Percentiles rank a stretch among this genome's conserved stretches.
These are phyloP conservation scores for Claviceps lovelessii DNA, from an alignment of 2,329 filamentous ascomycete genomes.

Conservation along the genomic window DNA sequence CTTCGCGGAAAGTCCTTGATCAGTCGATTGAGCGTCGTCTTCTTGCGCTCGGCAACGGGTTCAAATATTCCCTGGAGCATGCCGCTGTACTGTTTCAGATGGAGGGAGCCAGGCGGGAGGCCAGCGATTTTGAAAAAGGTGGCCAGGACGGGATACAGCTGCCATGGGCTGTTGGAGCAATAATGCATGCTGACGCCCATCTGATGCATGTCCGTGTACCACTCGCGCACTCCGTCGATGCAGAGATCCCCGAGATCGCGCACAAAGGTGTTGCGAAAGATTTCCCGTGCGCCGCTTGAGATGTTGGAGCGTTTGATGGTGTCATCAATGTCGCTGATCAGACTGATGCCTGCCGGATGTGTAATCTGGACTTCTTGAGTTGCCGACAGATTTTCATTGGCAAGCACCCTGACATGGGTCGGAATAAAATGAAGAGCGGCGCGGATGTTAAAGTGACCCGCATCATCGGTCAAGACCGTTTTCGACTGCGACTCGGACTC, in stretches of 20 bases:
- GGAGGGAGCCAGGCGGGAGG: slow-evolving; percentile 76
- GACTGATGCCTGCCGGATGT: slow-evolving; percentile 64
- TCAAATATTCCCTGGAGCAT: slow-evolving; percentile 98
- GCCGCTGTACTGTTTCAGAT: slow-evolving; percentile 89
- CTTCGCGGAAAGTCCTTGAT: slow-evolving; percentile 79
- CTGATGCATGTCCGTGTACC: slow-evolving; percentile 65
- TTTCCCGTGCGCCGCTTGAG: slow-evolving; percentile 71
- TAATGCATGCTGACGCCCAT: slow-evolving; percentile 88
- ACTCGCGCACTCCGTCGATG: slow-evolving; percentile 75
- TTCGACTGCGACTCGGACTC: slow-evolving; percentile 66
- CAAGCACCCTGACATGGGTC: slow-evolving; percentile 75
- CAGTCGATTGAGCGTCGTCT: slow-evolving; percentile 71
- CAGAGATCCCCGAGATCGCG: slow-evolving; percentile 69
- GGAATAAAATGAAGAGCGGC: slow-evolving; percentile 80
- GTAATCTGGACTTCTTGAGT: slow-evolving; percentile 67
- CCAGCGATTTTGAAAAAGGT: slow-evolving; percentile 71
- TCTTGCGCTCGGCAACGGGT: slow-evolving; percentile 89
- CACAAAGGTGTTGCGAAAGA: slow-evolving; percentile 92
- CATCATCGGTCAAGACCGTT: slow-evolving; percentile 72
- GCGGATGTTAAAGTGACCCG: slow-evolving; percentile 73
- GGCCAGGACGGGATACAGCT: slow-evolving; percentile 78
- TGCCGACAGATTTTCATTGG: slow-evolving; percentile 69
- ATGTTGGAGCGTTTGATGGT: slow-evolving; percentile 96
- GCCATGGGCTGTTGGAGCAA: slow-evolving; percentile 99
- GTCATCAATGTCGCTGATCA: slow-evolving; percentile 97